Evolutionary conservation across 2,329 filamentous ascomycete genomes (phyloP).

Genomic region (Penicillium sp.): DNA sequence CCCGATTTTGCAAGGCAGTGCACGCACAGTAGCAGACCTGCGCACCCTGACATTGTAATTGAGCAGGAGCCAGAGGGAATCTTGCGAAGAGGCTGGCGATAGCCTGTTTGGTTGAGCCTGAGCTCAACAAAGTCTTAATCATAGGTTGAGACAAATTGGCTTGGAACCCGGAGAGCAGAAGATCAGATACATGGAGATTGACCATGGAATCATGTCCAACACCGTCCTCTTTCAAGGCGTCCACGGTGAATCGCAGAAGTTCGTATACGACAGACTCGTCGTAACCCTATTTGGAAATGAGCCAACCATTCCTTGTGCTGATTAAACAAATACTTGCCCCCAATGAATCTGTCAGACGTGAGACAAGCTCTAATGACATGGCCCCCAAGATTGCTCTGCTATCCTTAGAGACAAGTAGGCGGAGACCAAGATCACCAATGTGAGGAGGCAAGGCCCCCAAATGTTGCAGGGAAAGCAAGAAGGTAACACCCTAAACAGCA

Average conservation of each 20-base stretch:
- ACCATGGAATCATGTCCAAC: constrained; percentile 17
- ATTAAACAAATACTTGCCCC: constrained; percentile 41
- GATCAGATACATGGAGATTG: constrained; percentile 32
- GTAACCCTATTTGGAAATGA: constrained; percentile 22
- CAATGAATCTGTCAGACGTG: constrained; percentile 44
- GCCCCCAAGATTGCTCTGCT: constrained; percentile 28
- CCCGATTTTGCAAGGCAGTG: constrained; percentile 31
- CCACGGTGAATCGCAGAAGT: constrained; percentile 34
- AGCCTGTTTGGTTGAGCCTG: constrained; percentile 22
- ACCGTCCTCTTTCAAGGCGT: constrained; percentile 26
- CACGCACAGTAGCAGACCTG: constrained; percentile 30
- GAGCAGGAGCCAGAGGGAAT: constrained; percentile 30
- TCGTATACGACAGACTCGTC: constrained; percentile 31
- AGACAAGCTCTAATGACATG: constrained; percentile 33
- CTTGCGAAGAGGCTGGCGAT: constrained; percentile 26
- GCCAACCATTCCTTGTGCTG: not conserved
- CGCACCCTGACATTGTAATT: constrained; percentile 29
- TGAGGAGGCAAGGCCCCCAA: constrained; percentile 33
- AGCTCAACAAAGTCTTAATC: constrained; percentile 19
- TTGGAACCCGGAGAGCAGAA: constrained; percentile 35
- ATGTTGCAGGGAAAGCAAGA: constrained; percentile 39
- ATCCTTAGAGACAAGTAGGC: constrained; percentile 36
- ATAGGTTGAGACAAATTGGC: constrained; percentile 19
- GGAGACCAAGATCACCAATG: constrained; percentile 34
- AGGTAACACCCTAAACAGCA: constrained; percentile 38